Evolutionary conservation across 225 moss, liverwort and hornwort species (phyloP).

Genomic region (Pleurozium schreberi): DNA sequence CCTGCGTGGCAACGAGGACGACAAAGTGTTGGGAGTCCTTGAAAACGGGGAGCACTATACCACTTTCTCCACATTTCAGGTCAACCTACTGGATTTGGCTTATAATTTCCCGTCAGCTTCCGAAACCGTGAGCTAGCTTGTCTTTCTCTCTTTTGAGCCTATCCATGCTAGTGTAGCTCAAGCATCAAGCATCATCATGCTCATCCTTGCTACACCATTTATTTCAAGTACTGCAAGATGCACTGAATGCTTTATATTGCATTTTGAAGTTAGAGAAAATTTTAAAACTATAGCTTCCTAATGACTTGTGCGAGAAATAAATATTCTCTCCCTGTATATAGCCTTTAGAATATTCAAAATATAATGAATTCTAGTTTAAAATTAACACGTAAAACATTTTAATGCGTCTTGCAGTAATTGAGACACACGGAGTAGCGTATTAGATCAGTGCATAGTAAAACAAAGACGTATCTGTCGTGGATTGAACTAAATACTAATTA

Average conservation of each 20-base stretch:
- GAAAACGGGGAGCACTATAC: slow-evolving; percentile 52
- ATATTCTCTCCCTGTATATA: neutral
- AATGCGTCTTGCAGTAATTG: neutral
- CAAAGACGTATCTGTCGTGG: neutral
- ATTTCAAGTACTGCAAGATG: neutral
- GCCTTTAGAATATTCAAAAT: neutral
- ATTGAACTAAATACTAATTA: neutral
- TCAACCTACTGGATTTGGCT: slow-evolving; percentile 27
- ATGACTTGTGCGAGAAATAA: neutral
- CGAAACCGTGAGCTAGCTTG: slow-evolving; percentile 19
- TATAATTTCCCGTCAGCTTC: slow-evolving; percentile 19
- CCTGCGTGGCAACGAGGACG: slow-evolving; percentile 58
- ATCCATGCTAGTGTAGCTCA: neutral
- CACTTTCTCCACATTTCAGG: slow-evolving; percentile 37
- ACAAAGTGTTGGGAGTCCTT: slow-evolving; percentile 54
- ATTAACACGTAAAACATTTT: neutral
- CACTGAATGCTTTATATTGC: neutral
- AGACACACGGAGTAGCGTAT: neutral
- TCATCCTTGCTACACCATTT: neutral
- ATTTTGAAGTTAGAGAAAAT: neutral
- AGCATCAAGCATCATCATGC: neutral
- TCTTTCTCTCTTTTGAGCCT: neutral
- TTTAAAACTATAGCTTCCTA: too few species aligned
- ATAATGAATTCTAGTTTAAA: neutral
- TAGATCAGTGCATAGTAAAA: neutral